Conservation (phyloP, 306 rosid genomes). For the Rubus parviflorus region DNA sequence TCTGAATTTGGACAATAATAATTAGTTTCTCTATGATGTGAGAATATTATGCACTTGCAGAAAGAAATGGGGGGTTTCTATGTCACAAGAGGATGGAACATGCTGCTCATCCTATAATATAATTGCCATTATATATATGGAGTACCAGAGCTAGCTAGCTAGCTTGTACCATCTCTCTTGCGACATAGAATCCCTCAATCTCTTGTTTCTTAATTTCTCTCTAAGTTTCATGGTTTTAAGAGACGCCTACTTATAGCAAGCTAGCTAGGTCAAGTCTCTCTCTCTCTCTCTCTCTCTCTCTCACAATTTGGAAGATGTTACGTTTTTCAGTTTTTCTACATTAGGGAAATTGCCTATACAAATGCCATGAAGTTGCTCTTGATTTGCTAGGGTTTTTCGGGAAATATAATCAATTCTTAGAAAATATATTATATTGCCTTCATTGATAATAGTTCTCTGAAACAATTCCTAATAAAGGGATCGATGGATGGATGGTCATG, state of each 20-base stretch:
- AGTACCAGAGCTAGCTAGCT: neutral
- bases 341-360: neutral
- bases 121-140: neutral
- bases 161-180: constrained; percentile 10
- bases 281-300: neutral
- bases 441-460: too few relatives aligned
- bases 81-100: neutral
- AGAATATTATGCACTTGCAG: neutral
- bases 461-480: too few relatives aligned
- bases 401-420: too few relatives aligned
- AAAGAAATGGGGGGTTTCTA: constrained; percentile 5
- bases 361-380: neutral
- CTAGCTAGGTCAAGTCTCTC: neutral
- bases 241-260: neutral
- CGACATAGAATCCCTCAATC: constrained; percentile 10
- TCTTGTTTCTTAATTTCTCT: constrained; percentile 3
- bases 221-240: neutral
- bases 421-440: too few relatives aligned
- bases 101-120: neutral
- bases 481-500: too few relatives aligned
- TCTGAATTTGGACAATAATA: too few relatives aligned
- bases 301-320: neutral
- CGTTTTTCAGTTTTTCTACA: neutral
- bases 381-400: neutral
- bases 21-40: neutral